Conservation (phyloP, 192 early-diverging fungal species). For the Chytriomyces confervae region DNA sequence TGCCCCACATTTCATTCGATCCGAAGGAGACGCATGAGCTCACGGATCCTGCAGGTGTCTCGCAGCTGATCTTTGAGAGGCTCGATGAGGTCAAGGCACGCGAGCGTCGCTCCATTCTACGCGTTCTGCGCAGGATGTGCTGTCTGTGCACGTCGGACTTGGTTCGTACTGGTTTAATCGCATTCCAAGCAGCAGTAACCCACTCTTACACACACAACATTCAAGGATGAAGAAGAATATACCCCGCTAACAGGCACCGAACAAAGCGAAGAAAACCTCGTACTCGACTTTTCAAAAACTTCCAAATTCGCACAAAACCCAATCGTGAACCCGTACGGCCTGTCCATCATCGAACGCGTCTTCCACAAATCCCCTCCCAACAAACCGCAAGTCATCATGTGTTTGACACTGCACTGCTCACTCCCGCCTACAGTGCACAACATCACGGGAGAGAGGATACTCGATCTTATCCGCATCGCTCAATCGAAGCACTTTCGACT, state of each 20-base stretch:
- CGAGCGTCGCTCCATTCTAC: constrained; percentile 17
- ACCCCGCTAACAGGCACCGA: not conserved
- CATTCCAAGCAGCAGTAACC: not conserved
- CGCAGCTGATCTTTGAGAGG: constrained; percentile 16
- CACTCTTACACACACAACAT: not conserved
- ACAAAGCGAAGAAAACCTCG: not conserved
- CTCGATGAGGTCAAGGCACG: constrained; percentile 24
- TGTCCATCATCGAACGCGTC: constrained; percentile 54
- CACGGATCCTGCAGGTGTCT: constrained; percentile 9
- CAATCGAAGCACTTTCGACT: constrained; percentile 45
- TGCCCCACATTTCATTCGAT: constrained; percentile 28
- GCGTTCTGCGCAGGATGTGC: not conserved
- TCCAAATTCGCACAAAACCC: not conserved
- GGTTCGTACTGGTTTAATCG: not conserved
- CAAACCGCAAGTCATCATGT: constrained; percentile 53
- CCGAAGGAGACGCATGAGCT: constrained; percentile 21
- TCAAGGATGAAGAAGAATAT: not conserved
- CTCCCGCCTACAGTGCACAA: constrained; percentile 35
- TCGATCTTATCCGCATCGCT: constrained; percentile 46
- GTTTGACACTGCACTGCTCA: constrained; percentile 32
- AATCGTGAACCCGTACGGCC: constrained; percentile 31
- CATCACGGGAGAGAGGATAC: constrained; percentile 29
- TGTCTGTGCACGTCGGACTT: constrained; percentile 10
- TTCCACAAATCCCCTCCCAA: constrained; percentile 45
- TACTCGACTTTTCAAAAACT: not conserved